These are phyloP conservation scores for Xylaria intraflava DNA, from an alignment of 495 filamentous ascomycete species.

Conservation along the genomic window DNA sequence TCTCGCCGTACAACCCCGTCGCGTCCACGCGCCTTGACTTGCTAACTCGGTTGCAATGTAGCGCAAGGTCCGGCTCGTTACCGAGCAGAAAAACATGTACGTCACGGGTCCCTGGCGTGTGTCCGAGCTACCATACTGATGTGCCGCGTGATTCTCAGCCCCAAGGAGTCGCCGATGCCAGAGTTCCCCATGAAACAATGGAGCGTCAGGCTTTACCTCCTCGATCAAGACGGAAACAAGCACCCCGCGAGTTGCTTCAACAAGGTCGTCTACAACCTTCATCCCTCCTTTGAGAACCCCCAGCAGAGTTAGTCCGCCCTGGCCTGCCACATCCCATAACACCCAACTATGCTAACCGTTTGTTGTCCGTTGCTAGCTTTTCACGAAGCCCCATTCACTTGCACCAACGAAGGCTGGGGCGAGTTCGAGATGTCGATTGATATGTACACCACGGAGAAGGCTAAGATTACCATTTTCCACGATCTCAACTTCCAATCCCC, in stretches of 20 bases:
- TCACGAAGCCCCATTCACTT: conserved; percentile 78
- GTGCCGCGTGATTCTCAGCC: conserved; percentile 30
- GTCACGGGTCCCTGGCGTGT: conserved; percentile 28
- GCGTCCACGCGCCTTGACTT: neutral
- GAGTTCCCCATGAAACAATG: conserved; percentile 85
- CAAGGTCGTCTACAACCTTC: conserved; percentile 84
- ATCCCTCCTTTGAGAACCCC: conserved; percentile 83
- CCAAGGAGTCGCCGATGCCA: conserved; percentile 68
- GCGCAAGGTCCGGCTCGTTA: conserved; percentile 84
- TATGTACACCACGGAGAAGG: conserved; percentile 73
- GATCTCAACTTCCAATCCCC: conserved; percentile 85
- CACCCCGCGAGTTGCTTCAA: conserved; percentile 79
- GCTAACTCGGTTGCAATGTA: conserved; percentile 27
- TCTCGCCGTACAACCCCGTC: neutral
- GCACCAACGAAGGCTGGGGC: conserved; percentile 93
- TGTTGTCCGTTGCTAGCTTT: conserved; percentile 47
- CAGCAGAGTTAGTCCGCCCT: conserved; percentile 61
- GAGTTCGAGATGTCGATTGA: conserved; percentile 95
- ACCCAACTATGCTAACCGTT: neutral
- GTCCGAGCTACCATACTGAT: conserved; percentile 14
- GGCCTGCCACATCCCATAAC: neutral
- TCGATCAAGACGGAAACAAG: conserved; percentile 57
- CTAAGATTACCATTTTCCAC: conserved; percentile 72
- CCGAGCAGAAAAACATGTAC: conserved; percentile 82
- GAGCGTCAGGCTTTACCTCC: conserved; percentile 57